phyloP scores from a whole-genome alignment of 169 alveolate species.

The Plasmodium falciparum region DNA sequence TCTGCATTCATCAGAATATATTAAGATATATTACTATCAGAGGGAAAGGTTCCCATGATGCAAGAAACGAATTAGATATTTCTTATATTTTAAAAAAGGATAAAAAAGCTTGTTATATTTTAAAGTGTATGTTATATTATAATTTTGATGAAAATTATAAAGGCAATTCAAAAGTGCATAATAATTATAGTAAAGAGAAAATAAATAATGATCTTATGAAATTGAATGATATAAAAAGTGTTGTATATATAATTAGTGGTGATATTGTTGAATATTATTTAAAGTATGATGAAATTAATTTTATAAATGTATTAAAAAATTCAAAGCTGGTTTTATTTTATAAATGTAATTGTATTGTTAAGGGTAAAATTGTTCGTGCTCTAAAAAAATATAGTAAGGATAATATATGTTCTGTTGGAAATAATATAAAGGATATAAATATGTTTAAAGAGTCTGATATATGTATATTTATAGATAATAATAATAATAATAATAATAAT shows the following conservation, averaged over 20 bases:
- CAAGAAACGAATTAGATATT: no score
- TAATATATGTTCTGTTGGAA: constrained; percentile 21
- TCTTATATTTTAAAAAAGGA: no score
- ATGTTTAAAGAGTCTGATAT: constrained; percentile 57
- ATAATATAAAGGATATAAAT: constrained; percentile 32
- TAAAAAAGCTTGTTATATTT: no score
- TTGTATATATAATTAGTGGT: constrained; percentile 30
- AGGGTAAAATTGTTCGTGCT: constrained; percentile 23
- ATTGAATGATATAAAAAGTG: neutral
- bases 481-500: neutral
- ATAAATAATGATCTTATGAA: no score
- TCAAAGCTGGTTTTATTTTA: constrained; percentile 19
- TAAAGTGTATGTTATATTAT: no score
- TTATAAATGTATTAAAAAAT: constrained; percentile 9
- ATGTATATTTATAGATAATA: constrained; percentile 15
- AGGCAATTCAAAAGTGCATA: no score
- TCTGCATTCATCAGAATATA: no score
- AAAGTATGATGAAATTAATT: constrained; percentile 5
- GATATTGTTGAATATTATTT: constrained; percentile 34
- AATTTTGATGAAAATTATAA: no score
- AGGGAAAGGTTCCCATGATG: no score
- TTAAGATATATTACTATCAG: no score
- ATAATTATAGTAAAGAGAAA: no score
- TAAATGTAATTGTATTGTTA: constrained; percentile 24
- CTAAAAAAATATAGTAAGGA: neutral